Base-by-base conservation (phyloP, 2,329 filamentous ascomycete species). In the Aspergillus fijiensis region DNA sequence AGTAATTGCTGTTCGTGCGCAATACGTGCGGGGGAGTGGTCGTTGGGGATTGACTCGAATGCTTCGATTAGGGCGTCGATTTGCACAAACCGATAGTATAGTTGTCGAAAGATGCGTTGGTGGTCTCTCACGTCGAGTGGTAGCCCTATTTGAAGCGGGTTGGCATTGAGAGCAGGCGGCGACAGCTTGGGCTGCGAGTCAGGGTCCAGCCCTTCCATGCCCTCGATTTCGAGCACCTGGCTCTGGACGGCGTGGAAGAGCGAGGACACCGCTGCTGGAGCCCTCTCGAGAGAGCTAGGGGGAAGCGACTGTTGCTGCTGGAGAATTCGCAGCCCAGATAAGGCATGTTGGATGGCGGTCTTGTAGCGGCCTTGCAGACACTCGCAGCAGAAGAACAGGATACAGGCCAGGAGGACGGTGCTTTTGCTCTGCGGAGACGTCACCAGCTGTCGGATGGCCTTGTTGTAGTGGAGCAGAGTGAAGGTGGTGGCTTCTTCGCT, bases 331-430 rank as follows among this genome's bases (percentile, higher is more conserved):
- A 52, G 31, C 11, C 51, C 51, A 3, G 51, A 52, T 7, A 29
- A 23, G 9, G 51, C 51, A 52, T 52, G 33, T 27, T 52, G 51
- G 7, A 52, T 21, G 25, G 51, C 51, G 31, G 51, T 39, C 33
- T 42, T 52, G 19, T 42, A 52, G 33, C 31, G 33, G 31, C 51
- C 51, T n/a, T 52, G 51, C n/a, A 52, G 33, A 25, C 31, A 52
- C 25, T 52, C 51, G 21, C 51, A 52, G 51, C 51, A 52, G 16
- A 52, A 52, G 25, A 52, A 52, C 3, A 52, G 51, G 14, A 52
- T 29, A 16, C 51, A 52, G 6, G 51, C 51, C 21, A 52, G 35
- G 3, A 52, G 29, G 2, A 52, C 51, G 19, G 33, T 21, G 31
- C 23, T 52, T 14, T 23, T 52, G n/a, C 19, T 25, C 10, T 25